Conservation (phyloP, 228 moss, liverwort and hornwort species). For the Sphagnum magellanicum region DNA sequence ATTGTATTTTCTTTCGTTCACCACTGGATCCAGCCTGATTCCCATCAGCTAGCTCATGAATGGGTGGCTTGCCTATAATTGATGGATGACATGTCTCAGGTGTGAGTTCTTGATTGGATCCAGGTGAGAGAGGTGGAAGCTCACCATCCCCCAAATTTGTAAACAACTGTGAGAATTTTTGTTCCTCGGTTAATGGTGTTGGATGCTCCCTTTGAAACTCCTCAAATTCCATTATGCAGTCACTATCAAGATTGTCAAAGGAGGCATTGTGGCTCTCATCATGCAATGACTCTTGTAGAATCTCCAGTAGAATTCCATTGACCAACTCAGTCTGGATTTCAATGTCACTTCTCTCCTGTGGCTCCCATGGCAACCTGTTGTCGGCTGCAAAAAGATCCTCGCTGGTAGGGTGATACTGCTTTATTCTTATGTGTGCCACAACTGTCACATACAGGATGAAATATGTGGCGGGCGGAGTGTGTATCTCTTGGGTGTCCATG, state of each 20-base stretch:
- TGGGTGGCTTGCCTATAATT: background rate
- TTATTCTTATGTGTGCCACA: conserved; percentile 40
- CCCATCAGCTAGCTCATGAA: background rate
- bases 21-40: background rate
- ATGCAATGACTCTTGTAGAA: conserved; percentile 73
- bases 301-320: conserved; percentile 63
- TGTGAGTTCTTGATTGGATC: conserved; percentile 11
- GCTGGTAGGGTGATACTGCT: conserved; percentile 45
- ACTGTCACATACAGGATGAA: conserved; percentile 60
- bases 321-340: conserved; percentile 58
- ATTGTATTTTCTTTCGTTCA: too few relatives aligned
- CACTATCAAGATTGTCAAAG: conserved; percentile 44
- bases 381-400: conserved; percentile 57
- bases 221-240: conserved; percentile 57
- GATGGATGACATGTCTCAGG: conserved; percentile 24
- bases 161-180: conserved; percentile 32
- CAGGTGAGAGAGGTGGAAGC: conserved; percentile 26
- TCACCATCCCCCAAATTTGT: conserved; percentile 55
- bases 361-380: conserved; percentile 44
- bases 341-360: conserved; percentile 48
- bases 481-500: conserved; percentile 40
- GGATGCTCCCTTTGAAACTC: conserved; percentile 52
- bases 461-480: conserved; percentile 51
- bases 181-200: conserved; percentile 23
- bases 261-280: conserved; percentile 54